phyloP scores from a whole-genome alignment of 129 eudicot species.

The Escallonia herrerae region DNA sequence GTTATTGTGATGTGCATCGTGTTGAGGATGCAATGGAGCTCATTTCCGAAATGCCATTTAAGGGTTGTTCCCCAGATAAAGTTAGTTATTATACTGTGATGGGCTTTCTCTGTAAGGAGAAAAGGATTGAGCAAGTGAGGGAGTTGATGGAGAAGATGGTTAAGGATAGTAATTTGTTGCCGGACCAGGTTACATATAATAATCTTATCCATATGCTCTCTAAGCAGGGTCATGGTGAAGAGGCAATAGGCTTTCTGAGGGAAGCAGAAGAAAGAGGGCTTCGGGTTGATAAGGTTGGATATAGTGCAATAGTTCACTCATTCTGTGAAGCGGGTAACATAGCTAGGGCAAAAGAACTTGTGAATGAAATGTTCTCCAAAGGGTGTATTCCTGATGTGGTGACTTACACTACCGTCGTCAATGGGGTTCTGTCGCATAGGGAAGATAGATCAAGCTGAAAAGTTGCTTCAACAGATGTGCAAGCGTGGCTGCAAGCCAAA shows the following conservation, averaged over 20 bases:
- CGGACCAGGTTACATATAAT: slow-evolving; percentile 73
- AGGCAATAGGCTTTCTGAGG: slow-evolving; percentile 48
- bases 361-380: slow-evolving; percentile 53
- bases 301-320: slow-evolving; percentile 68
- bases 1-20: slow-evolving; percentile 59
- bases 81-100: slow-evolving; percentile 73
- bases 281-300: slow-evolving; percentile 57
- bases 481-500: slow-evolving; percentile 81
- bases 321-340: slow-evolving; percentile 54
- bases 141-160: slow-evolving; percentile 52
- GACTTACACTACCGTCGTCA: slow-evolving; percentile 68
- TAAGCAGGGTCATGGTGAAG: slow-evolving; percentile 56
- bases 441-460: slow-evolving; percentile 52
- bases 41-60: slow-evolving; percentile 42
- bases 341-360: slow-evolving; percentile 63
- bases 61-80: slow-evolving; percentile 75
- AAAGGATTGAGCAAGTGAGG: slow-evolving; percentile 46
- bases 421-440: slow-evolving; percentile 65
- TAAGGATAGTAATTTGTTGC: slow-evolving; percentile 32
- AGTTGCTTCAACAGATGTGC: slow-evolving; percentile 51
- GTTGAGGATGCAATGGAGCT: slow-evolving; percentile 52
- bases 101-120: slow-evolving; percentile 59
- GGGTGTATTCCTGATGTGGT: slow-evolving; percentile 80
- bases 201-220: slow-evolving; percentile 68
- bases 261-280: slow-evolving; percentile 79